Evolutionary conservation across 176 grass and related monocot genomes (phyloP).

Genomic region (Oryza punctata): DNA sequence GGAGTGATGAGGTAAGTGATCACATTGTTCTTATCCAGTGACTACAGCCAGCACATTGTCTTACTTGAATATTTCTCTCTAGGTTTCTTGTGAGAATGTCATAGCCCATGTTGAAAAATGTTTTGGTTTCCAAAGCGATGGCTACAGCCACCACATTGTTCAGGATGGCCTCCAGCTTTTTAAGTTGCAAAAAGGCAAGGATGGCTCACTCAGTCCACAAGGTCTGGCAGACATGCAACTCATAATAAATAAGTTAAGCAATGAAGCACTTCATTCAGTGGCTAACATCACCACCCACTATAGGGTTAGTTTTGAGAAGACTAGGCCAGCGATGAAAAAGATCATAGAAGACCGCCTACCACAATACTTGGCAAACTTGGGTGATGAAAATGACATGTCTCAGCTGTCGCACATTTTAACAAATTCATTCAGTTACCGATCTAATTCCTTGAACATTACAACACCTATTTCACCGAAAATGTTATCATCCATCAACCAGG

Average conservation of each 20-base stretch:
- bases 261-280: constrained; percentile 39
- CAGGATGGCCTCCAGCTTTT: constrained; percentile 33
- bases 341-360: constrained; percentile 18
- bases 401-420: constrained; percentile 3
- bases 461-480: constrained; percentile 20
- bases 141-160: constrained; percentile 35
- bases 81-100: constrained; percentile 38
- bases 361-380: constrained; percentile 13
- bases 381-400: neutral
- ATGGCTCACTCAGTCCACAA: constrained; percentile 7
- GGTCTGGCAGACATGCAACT: constrained; percentile 7
- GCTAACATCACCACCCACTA: constrained; percentile 27
- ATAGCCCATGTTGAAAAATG: constrained; percentile 1
- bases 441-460: neutral
- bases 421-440: constrained; percentile 22
- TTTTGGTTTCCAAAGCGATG: constrained; percentile 20
- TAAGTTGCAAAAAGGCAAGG: constrained; percentile 23
- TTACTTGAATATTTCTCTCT: constrained; percentile 6
- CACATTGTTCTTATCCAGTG: too few species aligned
- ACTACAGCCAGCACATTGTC: neutral
- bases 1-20: constrained; percentile 33
- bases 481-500: constrained; percentile 25
- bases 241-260: constrained; percentile 28
- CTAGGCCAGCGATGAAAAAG: constrained; percentile 18
- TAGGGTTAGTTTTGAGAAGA: constrained; percentile 30